Evolutionary conservation across 2,329 filamentous ascomycete species (phyloP).

Genomic region (Penicillium hordei): DNA sequence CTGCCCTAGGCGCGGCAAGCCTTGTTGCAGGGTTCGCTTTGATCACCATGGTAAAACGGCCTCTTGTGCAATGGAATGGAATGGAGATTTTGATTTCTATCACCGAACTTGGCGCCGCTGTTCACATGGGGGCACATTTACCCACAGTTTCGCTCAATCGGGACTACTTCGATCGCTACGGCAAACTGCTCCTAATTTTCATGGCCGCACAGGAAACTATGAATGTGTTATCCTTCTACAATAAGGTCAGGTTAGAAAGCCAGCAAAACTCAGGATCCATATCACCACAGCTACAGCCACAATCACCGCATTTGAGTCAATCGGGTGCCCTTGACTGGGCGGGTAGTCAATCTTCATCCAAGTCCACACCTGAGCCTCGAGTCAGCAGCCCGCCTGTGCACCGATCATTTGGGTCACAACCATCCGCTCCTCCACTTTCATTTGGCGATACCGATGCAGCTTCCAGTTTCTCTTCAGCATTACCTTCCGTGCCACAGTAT

Average conservation of each 20-base stretch:
- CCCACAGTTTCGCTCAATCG: conserved; percentile 31
- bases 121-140: conserved; percentile 39
- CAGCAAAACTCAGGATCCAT: conserved; percentile 8
- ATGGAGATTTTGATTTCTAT: conserved; percentile 42
- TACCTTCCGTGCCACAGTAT: conserved; percentile 25
- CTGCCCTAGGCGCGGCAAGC: conserved; percentile 41
- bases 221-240: conserved; percentile 30
- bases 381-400: conserved; percentile 13
- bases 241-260: conserved; percentile 7
- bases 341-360: background rate
- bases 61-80: conserved; percentile 39
- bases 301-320: conserved; percentile 13
- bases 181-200: conserved; percentile 40
- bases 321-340: conserved; percentile 11
- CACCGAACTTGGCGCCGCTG: conserved; percentile 39
- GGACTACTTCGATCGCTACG: conserved; percentile 41
- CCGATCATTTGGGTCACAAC: conserved; percentile 25
- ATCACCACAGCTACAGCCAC: conserved; percentile 3
- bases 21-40: conserved; percentile 43
- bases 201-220: conserved; percentile 43
- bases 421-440: conserved; percentile 30
- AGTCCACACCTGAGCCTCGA: conserved; percentile 15
- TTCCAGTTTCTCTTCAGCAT: conserved; percentile 31
- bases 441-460: conserved; percentile 30
- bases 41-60: conserved; percentile 39